These are phyloP conservation scores for Neurospora sp. DNA, from an alignment of 495 filamentous ascomycete genomes.

Conservation along the genomic window DNA sequence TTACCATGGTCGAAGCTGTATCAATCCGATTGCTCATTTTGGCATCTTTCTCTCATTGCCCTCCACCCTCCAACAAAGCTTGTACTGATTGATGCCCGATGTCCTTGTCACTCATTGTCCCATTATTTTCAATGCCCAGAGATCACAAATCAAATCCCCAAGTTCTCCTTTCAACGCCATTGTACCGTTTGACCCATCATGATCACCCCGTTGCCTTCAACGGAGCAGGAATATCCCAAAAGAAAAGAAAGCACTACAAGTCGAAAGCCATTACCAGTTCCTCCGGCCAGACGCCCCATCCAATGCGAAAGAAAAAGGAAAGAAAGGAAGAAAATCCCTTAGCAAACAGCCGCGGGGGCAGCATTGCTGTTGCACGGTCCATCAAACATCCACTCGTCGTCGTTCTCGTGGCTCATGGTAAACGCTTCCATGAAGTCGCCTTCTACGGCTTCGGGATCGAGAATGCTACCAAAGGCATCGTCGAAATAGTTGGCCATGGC, in stretches of 20 bases:
- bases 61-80: background rate
- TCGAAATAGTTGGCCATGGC: background rate
- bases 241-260: background rate
- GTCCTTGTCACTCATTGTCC: background rate
- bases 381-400: slow-evolving; percentile 2
- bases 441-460: background rate
- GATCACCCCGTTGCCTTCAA: background rate
- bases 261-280: background rate
- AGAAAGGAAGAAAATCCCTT: background rate
- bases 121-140: background rate
- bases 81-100: background rate
- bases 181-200: background rate
- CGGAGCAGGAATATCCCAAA: background rate
- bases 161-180: background rate
- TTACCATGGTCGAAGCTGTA: background rate
- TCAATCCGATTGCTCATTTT: background rate
- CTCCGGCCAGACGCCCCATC: background rate
- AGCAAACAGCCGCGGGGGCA: background rate
- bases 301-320: background rate
- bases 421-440: background rate
- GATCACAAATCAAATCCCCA: background rate
- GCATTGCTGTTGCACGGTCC: background rate
- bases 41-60: background rate
- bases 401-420: background rate
- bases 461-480: background rate